phyloP scores from a whole-genome alignment of 148 eudicot genomes.

The Chenopodium suecicum region DNA sequence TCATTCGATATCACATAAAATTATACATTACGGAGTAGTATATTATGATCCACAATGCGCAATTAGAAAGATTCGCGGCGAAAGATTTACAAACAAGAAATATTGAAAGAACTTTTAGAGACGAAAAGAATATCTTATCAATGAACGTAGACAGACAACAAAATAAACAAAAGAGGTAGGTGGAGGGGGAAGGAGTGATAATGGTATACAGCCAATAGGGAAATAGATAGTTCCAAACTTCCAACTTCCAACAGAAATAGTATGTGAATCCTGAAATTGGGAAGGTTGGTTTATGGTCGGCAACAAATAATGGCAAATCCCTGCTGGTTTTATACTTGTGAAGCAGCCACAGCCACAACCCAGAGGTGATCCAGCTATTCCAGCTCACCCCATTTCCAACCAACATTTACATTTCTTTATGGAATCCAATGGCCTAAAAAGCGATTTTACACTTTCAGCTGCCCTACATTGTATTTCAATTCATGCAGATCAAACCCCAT shows the following conservation, averaged over 20 bases:
- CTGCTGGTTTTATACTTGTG: neutral
- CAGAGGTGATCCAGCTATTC: constrained; percentile 14
- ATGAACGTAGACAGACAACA: neutral
- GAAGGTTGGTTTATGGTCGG: neutral
- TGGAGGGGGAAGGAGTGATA: neutral
- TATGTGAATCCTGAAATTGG: neutral
- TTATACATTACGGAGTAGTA: no score
- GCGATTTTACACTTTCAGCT: neutral
- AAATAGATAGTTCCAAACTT: neutral
- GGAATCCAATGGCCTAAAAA: constrained; percentile 26
- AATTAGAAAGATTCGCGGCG: no score
- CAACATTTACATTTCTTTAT: neutral
- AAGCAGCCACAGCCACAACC: neutral
- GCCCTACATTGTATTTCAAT: neutral
- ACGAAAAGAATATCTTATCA: no score
- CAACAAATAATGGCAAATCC: constrained; percentile 1
- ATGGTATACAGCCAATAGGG: neutral
- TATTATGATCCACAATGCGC: no score
- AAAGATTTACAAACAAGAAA: no score
- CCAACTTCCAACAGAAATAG: neutral
- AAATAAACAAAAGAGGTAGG: neutral
- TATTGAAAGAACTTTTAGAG: no score
- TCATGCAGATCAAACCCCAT: neutral
- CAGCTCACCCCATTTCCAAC: constrained; percentile 3
- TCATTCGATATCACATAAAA: no score